Conservation (phyloP, 2,329 filamentous ascomycete species). For the Xylaria arbuscula region DNA sequence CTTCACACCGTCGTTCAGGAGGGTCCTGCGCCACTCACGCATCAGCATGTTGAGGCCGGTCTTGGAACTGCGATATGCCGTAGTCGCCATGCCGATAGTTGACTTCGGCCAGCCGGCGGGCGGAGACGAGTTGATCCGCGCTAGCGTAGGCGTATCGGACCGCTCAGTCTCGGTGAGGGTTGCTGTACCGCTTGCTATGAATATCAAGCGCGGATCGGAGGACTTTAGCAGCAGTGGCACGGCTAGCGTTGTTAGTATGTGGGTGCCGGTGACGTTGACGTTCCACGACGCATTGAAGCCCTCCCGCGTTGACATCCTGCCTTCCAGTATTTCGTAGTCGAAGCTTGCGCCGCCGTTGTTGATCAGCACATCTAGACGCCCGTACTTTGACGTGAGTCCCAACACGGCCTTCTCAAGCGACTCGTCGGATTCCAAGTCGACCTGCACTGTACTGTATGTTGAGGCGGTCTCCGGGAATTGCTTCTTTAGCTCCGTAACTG, state of each 20-base stretch:
- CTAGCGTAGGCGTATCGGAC: conserved; percentile 30
- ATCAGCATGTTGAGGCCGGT: conserved; percentile 62
- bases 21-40: conserved; percentile 55
- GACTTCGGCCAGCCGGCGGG: conserved; percentile 57
- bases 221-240: conserved; percentile 58
- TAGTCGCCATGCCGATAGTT: conserved; percentile 26
- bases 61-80: conserved; percentile 56
- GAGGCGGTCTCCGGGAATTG: conserved; percentile 53
- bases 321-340: conserved; percentile 45
- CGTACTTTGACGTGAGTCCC: conserved; percentile 52
- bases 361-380: conserved; percentile 58
- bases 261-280: conserved; percentile 57
- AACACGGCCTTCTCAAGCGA: conserved; percentile 57
- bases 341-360: conserved; percentile 62
- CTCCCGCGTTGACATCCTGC: conserved; percentile 51
- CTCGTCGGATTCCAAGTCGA: conserved; percentile 61
- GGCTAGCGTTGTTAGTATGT: conserved; percentile 52
- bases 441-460: conserved; percentile 54
- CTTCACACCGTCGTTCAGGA: conserved; percentile 58
- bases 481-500: conserved; percentile 49
- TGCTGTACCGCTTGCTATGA: conserved; percentile 58
- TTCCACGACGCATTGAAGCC: conserved; percentile 56
- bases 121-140: conserved; percentile 40
- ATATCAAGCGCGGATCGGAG: conserved; percentile 57
- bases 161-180: conserved; percentile 50